Percentiles rank a stretch among this genome's conserved stretches.
These are phyloP conservation scores for Clavaria fumosa DNA, from an alignment of 768 basidiomycete genomes.

Conservation along the genomic window DNA sequence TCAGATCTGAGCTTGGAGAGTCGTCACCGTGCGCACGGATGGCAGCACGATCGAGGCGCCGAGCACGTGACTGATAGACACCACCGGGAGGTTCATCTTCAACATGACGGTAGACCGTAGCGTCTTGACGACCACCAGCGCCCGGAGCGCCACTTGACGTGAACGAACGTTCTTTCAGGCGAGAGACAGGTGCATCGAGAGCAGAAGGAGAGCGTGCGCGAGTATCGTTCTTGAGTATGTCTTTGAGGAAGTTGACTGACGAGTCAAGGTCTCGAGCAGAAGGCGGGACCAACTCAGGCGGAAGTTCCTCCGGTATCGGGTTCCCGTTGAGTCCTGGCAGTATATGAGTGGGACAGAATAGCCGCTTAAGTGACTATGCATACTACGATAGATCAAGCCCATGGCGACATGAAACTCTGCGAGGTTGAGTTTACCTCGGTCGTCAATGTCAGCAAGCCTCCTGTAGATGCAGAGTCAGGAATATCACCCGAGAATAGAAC, in stretches of 20 bases:
- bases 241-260: slow-evolving; percentile 81
- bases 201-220: slow-evolving; percentile 51
- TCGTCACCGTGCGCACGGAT: slow-evolving; percentile 64
- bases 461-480: slow-evolving; percentile 24
- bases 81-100: slow-evolving; percentile 42
- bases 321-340: slow-evolving; percentile 80
- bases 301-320: slow-evolving; percentile 74
- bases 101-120: slow-evolving; percentile 81
- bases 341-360: too few species aligned
- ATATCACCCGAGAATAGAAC: slow-evolving; percentile 1
- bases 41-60: slow-evolving; percentile 75
- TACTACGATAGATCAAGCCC: slow-evolving; percentile 94
- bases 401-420: slow-evolving; percentile 98
- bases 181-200: slow-evolving; percentile 39
- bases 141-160: slow-evolving; percentile 33
- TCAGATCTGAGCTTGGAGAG: slow-evolving; percentile 48
- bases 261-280: slow-evolving; percentile 79
- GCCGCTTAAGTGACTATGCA: too few species aligned
- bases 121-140: slow-evolving; percentile 54
- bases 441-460: slow-evolving; percentile 84
- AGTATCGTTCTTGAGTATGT: slow-evolving; percentile 75
- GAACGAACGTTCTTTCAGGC: slow-evolving; percentile 59
- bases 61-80: slow-evolving; percentile 64
- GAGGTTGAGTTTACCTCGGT: slow-evolving; percentile 88
- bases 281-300: slow-evolving; percentile 80